These are phyloP conservation scores for Trichoderma pleuroti DNA, from an alignment of 2,329 filamentous ascomycete species.

Conservation along the genomic window DNA sequence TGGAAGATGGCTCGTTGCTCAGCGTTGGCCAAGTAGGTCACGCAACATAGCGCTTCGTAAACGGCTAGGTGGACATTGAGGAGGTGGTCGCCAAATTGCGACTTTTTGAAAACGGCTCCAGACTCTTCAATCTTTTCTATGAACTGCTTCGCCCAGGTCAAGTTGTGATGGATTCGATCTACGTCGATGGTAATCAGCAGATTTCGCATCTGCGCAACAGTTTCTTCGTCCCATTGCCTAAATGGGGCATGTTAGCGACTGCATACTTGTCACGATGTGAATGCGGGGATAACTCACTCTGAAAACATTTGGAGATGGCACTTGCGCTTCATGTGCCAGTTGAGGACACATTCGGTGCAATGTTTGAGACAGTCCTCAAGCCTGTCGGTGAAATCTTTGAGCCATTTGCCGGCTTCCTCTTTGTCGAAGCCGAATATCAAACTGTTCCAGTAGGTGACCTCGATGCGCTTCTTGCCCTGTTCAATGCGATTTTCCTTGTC, in stretches of 20 bases:
- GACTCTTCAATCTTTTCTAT: slow-evolving; percentile 50
- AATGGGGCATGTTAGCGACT: slow-evolving; percentile 22
- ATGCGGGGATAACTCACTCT: slow-evolving; percentile 41
- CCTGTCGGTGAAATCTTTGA: slow-evolving; percentile 55
- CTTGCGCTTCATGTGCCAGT: slow-evolving; percentile 69
- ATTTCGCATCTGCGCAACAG: slow-evolving; percentile 49
- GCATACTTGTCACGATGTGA: no score
- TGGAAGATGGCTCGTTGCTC: slow-evolving; percentile 64
- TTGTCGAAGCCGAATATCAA: slow-evolving; percentile 65
- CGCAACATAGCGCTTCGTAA: slow-evolving; percentile 84
- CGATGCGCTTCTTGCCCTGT: slow-evolving; percentile 53
- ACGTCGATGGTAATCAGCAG: slow-evolving; percentile 60
- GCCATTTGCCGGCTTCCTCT: slow-evolving; percentile 56
- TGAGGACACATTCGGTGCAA: slow-evolving; percentile 68
- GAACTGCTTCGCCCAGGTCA: slow-evolving; percentile 53
- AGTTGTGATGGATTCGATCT: slow-evolving; percentile 56
- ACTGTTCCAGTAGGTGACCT: slow-evolving; percentile 64
- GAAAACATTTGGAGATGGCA: slow-evolving; percentile 59
- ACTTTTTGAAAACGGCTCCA: slow-evolving; percentile 45
- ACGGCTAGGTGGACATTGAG: slow-evolving; percentile 70
- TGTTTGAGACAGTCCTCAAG: slow-evolving; percentile 57
- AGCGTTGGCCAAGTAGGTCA: slow-evolving; percentile 64
- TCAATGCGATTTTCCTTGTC: slow-evolving; percentile 53
- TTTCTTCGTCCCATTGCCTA: slow-evolving; percentile 48
- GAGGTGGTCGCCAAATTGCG: slow-evolving; percentile 45